Evolutionary conservation across 2,329 filamentous ascomycete genomes (phyloP), one percentile per base, ranked within the genome.

Genomic region (Arthrinium phaeospermum): DNA sequence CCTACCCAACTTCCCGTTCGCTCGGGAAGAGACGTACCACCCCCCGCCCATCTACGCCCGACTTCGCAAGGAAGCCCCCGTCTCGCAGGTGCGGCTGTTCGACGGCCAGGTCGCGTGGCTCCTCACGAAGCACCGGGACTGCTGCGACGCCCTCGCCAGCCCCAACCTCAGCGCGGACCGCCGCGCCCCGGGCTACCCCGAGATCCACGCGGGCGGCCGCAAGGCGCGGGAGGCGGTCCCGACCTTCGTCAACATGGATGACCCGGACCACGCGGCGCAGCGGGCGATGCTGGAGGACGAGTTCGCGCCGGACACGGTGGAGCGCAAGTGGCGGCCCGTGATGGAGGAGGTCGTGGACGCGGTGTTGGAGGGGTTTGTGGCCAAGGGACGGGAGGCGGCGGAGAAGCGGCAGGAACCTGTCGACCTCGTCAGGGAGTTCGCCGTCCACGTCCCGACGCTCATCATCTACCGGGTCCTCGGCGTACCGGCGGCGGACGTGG

Each of bases 401-500:
- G 70, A 51, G 4, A 22, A 67, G 45, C 16, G 64, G 14, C 51
- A 49, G 45, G 45, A 71, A n/a, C 71, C 71, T 14, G 53, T 75
- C 24, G 72, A 74, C 46, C 41, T 72, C 19, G 53, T 74, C 22
- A 68, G 71, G 34, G 70, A 71, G 41, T 70, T 74, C 41, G 70
- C 71, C 3, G 68, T 71, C 8, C 72, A 72, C 1, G 68, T 71
- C 1, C 72, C 73, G 13, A 75, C 70, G 27, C 64, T 53, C 27
- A 51, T 74, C 24, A 72, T 72, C 27, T 75, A 69, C 41, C 72
- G 57, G 49, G 69, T 67, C 22, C 41, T 75, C 14, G 74, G 71
- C 5, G 61, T 75, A 27, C 71, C 74, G 0, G 46, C 24, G 3
- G 30, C 30, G 5, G 70, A 74, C 24, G 64, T 72, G n/a, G 72